These are phyloP conservation scores for Aphanoascus verrucosus DNA, from an alignment of 2,329 filamentous ascomycete species.

Conservation along the genomic window DNA sequence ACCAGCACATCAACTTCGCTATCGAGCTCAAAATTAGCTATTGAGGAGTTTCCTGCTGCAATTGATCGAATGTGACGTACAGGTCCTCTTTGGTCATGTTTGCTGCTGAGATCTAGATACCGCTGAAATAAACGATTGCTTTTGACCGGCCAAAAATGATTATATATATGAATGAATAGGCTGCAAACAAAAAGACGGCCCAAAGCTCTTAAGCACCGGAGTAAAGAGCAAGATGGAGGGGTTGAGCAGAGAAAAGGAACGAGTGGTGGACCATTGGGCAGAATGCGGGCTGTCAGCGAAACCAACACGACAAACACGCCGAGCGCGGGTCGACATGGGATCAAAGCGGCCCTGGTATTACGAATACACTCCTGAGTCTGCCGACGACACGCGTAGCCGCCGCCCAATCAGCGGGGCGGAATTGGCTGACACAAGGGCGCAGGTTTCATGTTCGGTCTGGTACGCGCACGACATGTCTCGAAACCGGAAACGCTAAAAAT, in stretches of 20 bases:
- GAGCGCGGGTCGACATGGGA: neutral
- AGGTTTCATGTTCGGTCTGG: neutral
- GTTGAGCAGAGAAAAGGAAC: no score
- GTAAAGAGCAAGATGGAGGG: no score
- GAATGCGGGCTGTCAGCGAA: neutral
- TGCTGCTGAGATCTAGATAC: neutral
- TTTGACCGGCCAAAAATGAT: no score
- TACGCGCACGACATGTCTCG: neutral
- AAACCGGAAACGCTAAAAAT: neutral
- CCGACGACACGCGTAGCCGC: neutral
- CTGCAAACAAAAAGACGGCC: no score
- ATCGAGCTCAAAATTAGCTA: conserved; percentile 17
- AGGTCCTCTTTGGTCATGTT: conserved; percentile 2
- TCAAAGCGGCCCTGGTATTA: neutral
- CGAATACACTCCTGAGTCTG: neutral
- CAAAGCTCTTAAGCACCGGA: no score
- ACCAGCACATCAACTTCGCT: conserved; percentile 94
- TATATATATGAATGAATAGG: no score
- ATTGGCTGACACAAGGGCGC: neutral
- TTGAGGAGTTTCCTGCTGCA: neutral
- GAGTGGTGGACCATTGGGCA: no score
- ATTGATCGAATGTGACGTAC: neutral
- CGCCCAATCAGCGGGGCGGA: neutral
- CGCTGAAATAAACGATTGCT: no score
- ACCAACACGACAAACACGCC: neutral